A percentile compares a stretch with the other conserved stretches of the same genome.
These are phyloP conservation scores for Fusarium sp. DNA, from an alignment of 2,329 filamentous ascomycete species.

Conservation along the genomic window DNA sequence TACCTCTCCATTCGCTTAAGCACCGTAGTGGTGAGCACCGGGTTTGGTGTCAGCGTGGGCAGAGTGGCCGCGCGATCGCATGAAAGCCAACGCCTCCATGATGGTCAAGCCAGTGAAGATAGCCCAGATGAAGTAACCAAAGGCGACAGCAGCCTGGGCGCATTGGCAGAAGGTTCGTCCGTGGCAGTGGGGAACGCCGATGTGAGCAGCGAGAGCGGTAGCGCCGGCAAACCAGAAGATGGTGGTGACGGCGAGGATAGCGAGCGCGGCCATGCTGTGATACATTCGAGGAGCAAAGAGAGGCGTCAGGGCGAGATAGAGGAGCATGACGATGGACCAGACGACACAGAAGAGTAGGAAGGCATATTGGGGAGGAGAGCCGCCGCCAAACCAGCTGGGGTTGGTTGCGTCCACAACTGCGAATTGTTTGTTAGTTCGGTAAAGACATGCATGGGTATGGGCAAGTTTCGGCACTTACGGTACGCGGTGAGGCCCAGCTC, in stretches of 20 bases:
- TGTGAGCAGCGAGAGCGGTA: constrained; percentile 77
- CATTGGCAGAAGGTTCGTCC: constrained; percentile 68
- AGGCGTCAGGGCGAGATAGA: constrained; percentile 78
- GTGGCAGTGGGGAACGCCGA: constrained; percentile 69
- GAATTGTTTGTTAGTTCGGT: constrained; percentile 17
- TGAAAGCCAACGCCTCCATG: constrained; percentile 61
- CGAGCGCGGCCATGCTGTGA: constrained; percentile 75
- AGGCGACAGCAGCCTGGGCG: constrained; percentile 73
- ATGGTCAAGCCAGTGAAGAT: constrained; percentile 63
- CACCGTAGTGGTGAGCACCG: constrained; percentile 29
- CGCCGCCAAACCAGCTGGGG: constrained; percentile 41
- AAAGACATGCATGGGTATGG: not conserved
- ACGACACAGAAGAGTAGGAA: constrained; percentile 85
- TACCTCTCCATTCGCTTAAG: constrained; percentile 14
- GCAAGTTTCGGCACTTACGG: constrained; percentile 62
- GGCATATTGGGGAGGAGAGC: constrained; percentile 70
- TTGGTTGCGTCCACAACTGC: constrained; percentile 55
- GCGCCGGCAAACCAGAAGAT: constrained; percentile 93
- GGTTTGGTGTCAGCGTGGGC: constrained; percentile 51
- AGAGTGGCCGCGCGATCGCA: constrained; percentile 57
- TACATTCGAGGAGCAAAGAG: constrained; percentile 71
- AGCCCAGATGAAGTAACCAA: constrained; percentile 74
- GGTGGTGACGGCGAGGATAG: constrained; percentile 78
- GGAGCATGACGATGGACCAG: constrained; percentile 80
- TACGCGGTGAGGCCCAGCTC: constrained; percentile 82